Base-by-base conservation (phyloP, 1,139 yeast genomes). In the Saccharomyces pastorianus region DNA sequence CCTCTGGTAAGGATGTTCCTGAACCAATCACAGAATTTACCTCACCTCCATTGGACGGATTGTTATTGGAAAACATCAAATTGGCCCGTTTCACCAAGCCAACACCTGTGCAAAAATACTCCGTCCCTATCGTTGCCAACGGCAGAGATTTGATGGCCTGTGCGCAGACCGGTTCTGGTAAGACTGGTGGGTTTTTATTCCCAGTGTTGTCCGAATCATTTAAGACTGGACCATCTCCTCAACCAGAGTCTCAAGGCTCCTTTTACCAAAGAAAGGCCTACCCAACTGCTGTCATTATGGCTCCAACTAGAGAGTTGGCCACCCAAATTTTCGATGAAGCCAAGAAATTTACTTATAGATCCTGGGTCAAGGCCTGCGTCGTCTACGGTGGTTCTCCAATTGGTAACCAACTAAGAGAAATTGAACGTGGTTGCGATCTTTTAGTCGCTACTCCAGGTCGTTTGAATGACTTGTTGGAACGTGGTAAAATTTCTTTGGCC, bases 101-200 rank as follows among this genome's bases (percentile, higher is more conserved):
- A 68, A 93, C 99, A 46, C 99, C 99, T 53, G 99, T 93, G 56
- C 99, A 93, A 74, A 93, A 93, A 76, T 93, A 93, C 79, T 93
- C 99, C 51, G 89, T 93, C 63, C 99, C 99, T 61, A 93, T 95
- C 66, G 96, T 95, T 63, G 90, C 96, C 58, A 84, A 79, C 53
- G 96, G 96, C 66, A 85, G 99, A 78, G 99, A 93, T 76, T 84
- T 93, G 76, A 93, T 93, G 99, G 99, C 99, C 49, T 93, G 99
- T 84, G 99, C 99, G 60, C 99, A 93, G 79, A 93, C 99, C 66
- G 98, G 95, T 88, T 91, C 98, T 56, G 99, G 99, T 82, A 93
- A 93, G 79, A 93, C 99, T 71, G 98, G 99, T 80, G 99, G 99
- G 63, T 93, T 93, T 81, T 80, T 93, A 71, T 93, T 93, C 88